Evolutionary conservation across 345 rosid species (phyloP).

Genomic region (Noccaea bulbosa): DNA sequence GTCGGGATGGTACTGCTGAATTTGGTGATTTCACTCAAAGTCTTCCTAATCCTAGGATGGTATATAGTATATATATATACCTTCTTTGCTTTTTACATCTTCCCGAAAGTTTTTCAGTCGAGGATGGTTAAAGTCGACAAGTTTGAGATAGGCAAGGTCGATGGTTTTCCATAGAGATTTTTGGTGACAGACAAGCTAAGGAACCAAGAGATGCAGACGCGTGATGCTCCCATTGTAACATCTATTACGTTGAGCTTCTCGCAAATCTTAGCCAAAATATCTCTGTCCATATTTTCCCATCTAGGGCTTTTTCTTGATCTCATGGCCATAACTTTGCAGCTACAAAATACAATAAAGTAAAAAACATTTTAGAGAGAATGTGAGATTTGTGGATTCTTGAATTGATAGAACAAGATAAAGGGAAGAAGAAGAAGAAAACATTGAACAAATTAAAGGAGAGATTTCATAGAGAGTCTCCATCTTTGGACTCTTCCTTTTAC

Average conservation of each 20-base stretch:
- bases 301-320: neutral
- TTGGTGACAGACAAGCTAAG: slow-evolving; percentile 1
- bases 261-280: neutral
- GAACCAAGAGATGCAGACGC: slow-evolving; percentile 5
- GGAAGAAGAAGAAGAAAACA: neutral
- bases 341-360: neutral
- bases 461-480: slow-evolving; percentile 14
- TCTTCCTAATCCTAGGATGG: too few relatives aligned
- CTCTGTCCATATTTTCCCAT: slow-evolving; percentile 19
- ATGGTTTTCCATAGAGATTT: slow-evolving; percentile 9
- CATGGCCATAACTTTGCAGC: neutral
- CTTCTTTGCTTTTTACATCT: too few relatives aligned
- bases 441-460: slow-evolving; percentile 11
- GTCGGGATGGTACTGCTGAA: neutral
- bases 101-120: neutral
- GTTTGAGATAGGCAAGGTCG: slow-evolving; percentile 1
- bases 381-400: neutral
- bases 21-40: neutral
- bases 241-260: neutral
- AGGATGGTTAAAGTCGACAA: neutral
- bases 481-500: neutral
- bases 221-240: slow-evolving; percentile 8
- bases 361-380: neutral
- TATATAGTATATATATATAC: too few relatives aligned
- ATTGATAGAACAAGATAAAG: neutral